Conservation (phyloP, 768 basidiomycete genomes). For the Russula earlei region DNA sequence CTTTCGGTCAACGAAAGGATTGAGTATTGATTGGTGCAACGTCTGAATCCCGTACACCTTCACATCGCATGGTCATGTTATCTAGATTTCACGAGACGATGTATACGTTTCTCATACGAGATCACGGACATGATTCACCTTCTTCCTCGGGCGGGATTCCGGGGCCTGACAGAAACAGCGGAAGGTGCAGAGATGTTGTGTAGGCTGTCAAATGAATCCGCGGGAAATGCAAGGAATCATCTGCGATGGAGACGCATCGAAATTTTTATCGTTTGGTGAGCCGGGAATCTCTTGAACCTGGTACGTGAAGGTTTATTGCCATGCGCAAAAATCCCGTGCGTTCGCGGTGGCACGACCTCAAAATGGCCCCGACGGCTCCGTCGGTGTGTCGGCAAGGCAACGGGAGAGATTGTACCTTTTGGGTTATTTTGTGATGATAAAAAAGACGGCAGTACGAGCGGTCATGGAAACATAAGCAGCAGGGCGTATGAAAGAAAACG, state of each 20-base stretch:
- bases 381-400: constrained; percentile 13
- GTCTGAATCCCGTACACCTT: neutral
- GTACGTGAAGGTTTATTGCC: neutral
- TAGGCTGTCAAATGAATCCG: constrained; percentile 6
- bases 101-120: constrained; percentile 2
- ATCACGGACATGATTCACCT: constrained; percentile 17
- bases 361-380: neutral
- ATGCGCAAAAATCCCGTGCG: neutral
- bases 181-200: neutral
- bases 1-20: neutral
- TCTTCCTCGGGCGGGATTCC: constrained; percentile 10
- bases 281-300: neutral
- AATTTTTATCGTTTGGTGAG: constrained; percentile 1
- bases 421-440: neutral
- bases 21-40: neutral
- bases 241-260: constrained; percentile 14
- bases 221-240: constrained; percentile 8
- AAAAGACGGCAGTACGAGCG: neutral
- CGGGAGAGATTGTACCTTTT: neutral
- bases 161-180: neutral
- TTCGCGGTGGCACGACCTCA: neutral
- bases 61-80: neutral
- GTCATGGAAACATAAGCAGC: constrained; percentile 6
- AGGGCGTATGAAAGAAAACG: neutral
- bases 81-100: constrained; percentile 11